Conservation (phyloP, 768 basidiomycete genomes). For the Collybia sordida region DNA sequence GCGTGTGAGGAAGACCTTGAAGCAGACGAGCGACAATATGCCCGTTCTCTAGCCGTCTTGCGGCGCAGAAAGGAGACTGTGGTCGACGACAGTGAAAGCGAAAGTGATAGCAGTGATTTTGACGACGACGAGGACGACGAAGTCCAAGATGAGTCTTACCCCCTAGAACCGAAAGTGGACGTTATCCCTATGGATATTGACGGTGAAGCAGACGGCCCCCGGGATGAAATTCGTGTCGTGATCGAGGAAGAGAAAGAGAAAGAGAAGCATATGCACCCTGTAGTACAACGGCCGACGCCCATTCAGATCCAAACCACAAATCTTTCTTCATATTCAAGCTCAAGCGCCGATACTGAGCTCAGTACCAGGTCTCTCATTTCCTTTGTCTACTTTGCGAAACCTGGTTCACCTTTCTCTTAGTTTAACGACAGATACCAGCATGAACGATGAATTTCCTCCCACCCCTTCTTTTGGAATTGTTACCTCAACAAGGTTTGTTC, state of each 20-base stretch:
- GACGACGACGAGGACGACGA: slow-evolving; percentile 22
- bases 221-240: slow-evolving; percentile 13
- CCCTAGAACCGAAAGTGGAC: background rate
- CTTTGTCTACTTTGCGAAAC: background rate
- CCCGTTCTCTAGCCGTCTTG: slow-evolving; percentile 25
- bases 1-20: slow-evolving; percentile 70
- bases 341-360: background rate
- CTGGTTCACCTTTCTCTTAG: background rate
- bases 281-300: slow-evolving; percentile 31
- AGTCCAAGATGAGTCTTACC: slow-evolving; percentile 6
- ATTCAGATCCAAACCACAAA: slow-evolving; percentile 14
- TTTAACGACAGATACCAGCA: slow-evolving; percentile 6
- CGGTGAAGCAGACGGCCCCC: slow-evolving; percentile 11
- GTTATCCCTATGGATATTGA: slow-evolving; percentile 20
- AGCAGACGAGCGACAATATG: slow-evolving; percentile 16
- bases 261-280: slow-evolving; percentile 56
- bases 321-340: slow-evolving; percentile 7
- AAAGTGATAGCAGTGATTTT: slow-evolving; percentile 13
- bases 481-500: too few relatives aligned
- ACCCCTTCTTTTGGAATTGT: background rate
- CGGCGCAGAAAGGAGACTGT: slow-evolving; percentile 21
- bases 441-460: slow-evolving; percentile 1
- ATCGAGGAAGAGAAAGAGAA: slow-evolving; percentile 28
- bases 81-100: slow-evolving; percentile 18
- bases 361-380: slow-evolving; percentile 9